Evolutionary conservation across 1,284 basidiomycete genomes (phyloP), one percentile per base, ranked within the genome.

Genomic region (Ceratobasidium papillatum): DNA sequence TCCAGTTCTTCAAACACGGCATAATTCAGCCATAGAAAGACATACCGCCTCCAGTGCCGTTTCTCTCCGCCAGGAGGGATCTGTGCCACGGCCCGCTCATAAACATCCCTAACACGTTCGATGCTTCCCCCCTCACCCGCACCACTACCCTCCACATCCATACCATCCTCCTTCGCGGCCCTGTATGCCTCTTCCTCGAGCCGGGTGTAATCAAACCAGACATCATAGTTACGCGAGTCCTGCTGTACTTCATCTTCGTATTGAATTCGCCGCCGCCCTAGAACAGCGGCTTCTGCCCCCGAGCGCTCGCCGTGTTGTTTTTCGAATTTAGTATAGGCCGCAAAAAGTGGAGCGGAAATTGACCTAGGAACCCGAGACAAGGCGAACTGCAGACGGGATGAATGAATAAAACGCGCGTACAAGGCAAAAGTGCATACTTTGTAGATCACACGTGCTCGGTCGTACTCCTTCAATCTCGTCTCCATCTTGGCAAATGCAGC

Each of bases 401-500:
- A 32, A 9, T 56, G 19, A 71, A 30, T 34, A 11, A 49, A 30
- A 7, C 36, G 17, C 7, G 43, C 25, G 3, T 30, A 25, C 38
- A 27, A 62, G 43, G 22, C 3, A 38, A 19, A 25, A 30, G 47
- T 68, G 78, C 82, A 45, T 79, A 91, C 94, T 86, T 99, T 99
- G 86, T 98, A 99, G 78, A 99, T 98, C 34, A 97, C 95, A 72
- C 98, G 86, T 2, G 98, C 97, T 51, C 98, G 91, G 75, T 99
- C 98, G 83, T 91, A 98, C 84, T 99, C 97, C 83, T 98, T 98
- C 79, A 95, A 81, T 59, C 97, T 86, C 9, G 91, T 98, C 85
- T 99, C 98, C 96, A 99, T 98, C 84, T 95, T 96, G 0, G 96
- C 97, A 83, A 99, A 99, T 0, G 95, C 93, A 72, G 90, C 94